Conservation (phyloP, 192 early-diverging fungal genomes). For the Phlyctochytrium planicorne region DNA sequence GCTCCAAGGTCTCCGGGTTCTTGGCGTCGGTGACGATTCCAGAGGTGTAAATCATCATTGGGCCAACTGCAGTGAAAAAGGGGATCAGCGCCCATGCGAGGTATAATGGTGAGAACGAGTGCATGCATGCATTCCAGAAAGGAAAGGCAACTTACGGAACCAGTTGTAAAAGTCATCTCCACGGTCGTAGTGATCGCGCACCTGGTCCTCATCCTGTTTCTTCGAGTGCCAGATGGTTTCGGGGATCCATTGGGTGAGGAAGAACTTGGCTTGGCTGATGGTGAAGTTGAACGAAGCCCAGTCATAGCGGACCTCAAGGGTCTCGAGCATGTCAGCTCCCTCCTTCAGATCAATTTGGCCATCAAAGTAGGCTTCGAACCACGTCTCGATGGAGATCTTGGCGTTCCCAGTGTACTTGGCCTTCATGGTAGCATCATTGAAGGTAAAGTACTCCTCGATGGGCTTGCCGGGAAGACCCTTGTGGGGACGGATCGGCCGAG, state of each 20-base stretch:
- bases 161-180: conserved; percentile 97
- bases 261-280: conserved; percentile 84
- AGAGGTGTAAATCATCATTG: conserved; percentile 95
- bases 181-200: conserved; percentile 97
- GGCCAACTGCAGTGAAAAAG: conserved; percentile 74
- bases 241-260: conserved; percentile 94
- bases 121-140: conserved; percentile 17
- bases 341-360: conserved; percentile 86
- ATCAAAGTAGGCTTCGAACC: conserved; percentile 97
- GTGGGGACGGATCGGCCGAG: conserved; percentile 61
- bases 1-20: conserved; percentile 82
- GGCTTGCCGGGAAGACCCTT: conserved; percentile 71
- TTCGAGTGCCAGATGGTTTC: conserved; percentile 96
- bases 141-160: conserved; percentile 55
- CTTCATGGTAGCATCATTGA: conserved; percentile 78
- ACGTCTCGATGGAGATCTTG: conserved; percentile 97
- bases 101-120: conserved; percentile 1
- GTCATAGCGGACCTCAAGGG: conserved; percentile 91
- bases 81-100: neutral
- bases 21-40: conserved; percentile 79
- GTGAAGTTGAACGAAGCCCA: conserved; percentile 90
- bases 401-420: conserved; percentile 67
- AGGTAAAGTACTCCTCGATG: conserved; percentile 85
- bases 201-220: conserved; percentile 97
- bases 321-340: conserved; percentile 73